A percentile compares a stretch with the other conserved stretches of the same genome.
Evolutionary conservation across 1,139 yeast species (phyloP).

Genomic region (Arxiozyma telluris): DNA sequence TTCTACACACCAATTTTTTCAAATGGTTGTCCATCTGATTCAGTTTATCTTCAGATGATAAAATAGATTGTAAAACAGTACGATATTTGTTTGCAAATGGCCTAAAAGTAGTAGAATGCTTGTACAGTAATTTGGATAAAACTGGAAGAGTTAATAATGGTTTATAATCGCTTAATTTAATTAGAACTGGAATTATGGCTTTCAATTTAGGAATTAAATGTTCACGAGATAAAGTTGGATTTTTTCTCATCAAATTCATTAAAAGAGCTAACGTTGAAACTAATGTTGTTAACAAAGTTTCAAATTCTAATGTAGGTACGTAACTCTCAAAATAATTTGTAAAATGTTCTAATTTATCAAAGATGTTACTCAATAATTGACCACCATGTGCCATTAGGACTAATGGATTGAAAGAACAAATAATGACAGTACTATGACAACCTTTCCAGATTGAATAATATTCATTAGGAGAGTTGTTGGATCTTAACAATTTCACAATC

Average conservation of each 20-base stretch:
- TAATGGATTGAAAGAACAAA: constrained; percentile 42
- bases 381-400: constrained; percentile 52
- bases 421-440: constrained; percentile 43
- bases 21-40: constrained; percentile 33
- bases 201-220: constrained; percentile 73
- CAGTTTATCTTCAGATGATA: constrained; percentile 31
- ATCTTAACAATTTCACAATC: constrained; percentile 43
- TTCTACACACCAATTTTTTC: constrained; percentile 38
- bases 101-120: constrained; percentile 72
- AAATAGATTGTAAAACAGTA: constrained; percentile 35
- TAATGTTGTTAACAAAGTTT: constrained; percentile 38
- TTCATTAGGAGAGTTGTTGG: constrained; percentile 34
- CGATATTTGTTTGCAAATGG: constrained; percentile 63
- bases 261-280: constrained; percentile 42
- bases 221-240: constrained; percentile 79
- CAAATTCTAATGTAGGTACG: constrained; percentile 25
- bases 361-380: constrained; percentile 45
- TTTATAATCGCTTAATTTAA: constrained; percentile 35
- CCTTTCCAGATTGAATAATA: constrained; percentile 53
- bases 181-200: constrained; percentile 46
- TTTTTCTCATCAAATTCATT: constrained; percentile 57
- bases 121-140: constrained; percentile 41
- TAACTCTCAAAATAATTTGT: constrained; percentile 22
- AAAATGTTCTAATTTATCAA: constrained; percentile 40
- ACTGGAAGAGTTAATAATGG: constrained; percentile 37